A percentile compares a stretch with the other conserved stretches of the same genome.
phyloP scores from a whole-genome alignment of 2,329 filamentous ascomycete species.

The Dothideomycetes sp. region DNA sequence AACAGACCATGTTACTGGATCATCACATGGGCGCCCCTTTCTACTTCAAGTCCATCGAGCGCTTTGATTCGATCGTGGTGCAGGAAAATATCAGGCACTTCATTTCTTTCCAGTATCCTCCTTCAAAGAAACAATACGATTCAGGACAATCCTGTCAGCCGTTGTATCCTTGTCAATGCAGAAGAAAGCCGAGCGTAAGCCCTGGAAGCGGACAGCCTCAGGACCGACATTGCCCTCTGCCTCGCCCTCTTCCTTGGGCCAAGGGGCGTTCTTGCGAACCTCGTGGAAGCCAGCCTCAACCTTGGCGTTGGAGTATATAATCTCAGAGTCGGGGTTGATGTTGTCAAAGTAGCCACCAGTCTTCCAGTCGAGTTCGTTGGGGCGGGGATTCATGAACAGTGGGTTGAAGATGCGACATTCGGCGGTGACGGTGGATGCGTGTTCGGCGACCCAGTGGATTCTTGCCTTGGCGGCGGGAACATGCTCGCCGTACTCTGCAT shows the following conservation, averaged over 20 bases:
- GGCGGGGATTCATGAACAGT: constrained; percentile 80
- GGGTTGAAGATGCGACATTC: constrained; percentile 71
- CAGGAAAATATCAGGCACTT: no score
- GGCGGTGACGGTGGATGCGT: constrained; percentile 48
- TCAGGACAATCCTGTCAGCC: constrained; percentile 72
- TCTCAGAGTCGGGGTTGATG: constrained; percentile 73
- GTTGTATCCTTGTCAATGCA: constrained; percentile 62
- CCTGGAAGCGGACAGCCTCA: constrained; percentile 80
- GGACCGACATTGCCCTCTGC: constrained; percentile 45
- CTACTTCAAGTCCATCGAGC: no score
- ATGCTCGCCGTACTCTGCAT: constrained; percentile 59
- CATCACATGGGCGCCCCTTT: no score
- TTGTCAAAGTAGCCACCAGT: constrained; percentile 74
- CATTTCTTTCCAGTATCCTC: constrained; percentile 63
- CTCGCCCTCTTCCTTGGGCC: constrained; percentile 70
- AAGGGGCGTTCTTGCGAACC: constrained; percentile 60
- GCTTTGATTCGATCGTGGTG: no score
- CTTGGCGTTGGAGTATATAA: constrained; percentile 65
- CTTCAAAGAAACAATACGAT: constrained; percentile 85
- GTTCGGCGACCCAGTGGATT: constrained; percentile 81
- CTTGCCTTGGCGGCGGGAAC: constrained; percentile 33
- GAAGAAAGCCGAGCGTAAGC: constrained; percentile 79
- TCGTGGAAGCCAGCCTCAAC: constrained; percentile 78
- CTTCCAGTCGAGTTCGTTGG: constrained; percentile 54
- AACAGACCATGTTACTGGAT: no score